These are phyloP conservation scores for Fraxinus paxiana DNA, from an alignment of 305 asterid genomes.

Conservation along the genomic window DNA sequence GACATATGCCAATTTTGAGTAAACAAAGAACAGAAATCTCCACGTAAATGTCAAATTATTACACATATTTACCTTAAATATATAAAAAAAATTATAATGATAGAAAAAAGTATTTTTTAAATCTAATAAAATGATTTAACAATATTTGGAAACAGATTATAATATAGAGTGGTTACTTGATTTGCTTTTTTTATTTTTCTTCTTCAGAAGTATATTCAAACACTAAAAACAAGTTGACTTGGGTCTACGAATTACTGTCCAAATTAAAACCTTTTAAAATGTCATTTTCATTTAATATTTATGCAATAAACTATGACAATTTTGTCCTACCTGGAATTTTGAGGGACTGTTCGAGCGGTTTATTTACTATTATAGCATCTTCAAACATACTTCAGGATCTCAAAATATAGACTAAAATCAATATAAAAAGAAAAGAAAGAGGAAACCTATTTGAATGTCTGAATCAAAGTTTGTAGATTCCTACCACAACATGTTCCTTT, in stretches of 20 bases:
- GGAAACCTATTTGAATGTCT: too few species aligned
- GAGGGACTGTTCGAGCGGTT: too few species aligned
- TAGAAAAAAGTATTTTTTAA: neutral
- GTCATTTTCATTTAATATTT: neutral
- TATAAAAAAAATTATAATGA: neutral
- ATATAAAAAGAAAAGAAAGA: too few species aligned
- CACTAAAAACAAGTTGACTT: neutral
- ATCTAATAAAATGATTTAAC: neutral
- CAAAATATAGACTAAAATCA: too few species aligned
- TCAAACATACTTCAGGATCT: too few species aligned
- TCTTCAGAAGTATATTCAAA: neutral
- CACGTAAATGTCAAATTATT: neutral
- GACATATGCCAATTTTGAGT: neutral
- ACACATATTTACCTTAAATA: neutral
- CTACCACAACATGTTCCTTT: too few species aligned
- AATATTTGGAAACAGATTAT: neutral
- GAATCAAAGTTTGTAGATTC: too few species aligned
- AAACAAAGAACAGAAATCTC: neutral
- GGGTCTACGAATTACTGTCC: neutral
- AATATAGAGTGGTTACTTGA: too few species aligned
- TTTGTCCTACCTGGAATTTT: neutral
- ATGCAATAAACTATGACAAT: neutral
- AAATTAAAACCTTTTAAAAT: too few species aligned
- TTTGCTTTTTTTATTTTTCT: too few species aligned
- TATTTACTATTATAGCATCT: too few species aligned